Conservation (phyloP, 2,329 filamentous ascomycete species). For the Aspergillus quadrilineatus region DNA sequence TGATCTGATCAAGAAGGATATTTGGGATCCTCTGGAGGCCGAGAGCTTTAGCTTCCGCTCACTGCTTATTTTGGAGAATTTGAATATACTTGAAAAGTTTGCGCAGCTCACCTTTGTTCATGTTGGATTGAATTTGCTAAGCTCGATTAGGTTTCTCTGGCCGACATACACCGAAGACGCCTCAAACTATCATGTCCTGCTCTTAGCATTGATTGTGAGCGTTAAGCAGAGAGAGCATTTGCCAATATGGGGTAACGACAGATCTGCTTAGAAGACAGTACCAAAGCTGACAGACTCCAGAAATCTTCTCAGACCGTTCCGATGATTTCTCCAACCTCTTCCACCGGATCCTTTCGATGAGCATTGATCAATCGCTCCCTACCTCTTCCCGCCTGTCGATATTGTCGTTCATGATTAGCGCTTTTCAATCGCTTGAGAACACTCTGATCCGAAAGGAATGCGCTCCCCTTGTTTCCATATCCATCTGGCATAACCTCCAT, state of each 20-base stretch:
- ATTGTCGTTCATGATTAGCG: constrained; percentile 83
- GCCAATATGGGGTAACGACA: constrained; percentile 74
- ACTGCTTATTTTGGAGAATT: constrained; percentile 78
- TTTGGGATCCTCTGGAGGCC: constrained; percentile 86
- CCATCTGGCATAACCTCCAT: constrained; percentile 91
- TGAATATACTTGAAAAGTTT: constrained; percentile 84
- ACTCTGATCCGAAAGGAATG: constrained; percentile 91
- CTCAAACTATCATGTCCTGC: constrained; percentile 86
- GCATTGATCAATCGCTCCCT: constrained; percentile 67
- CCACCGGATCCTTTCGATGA: constrained; percentile 84
- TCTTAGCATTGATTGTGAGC: constrained; percentile 82
- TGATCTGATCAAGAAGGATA: constrained; percentile 77
- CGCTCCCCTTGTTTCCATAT: constrained; percentile 89
- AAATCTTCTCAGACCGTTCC: constrained; percentile 72
- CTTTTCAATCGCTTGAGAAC: constrained; percentile 92
- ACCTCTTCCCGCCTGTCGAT: constrained; percentile 72
- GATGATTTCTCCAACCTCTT: constrained; percentile 87
- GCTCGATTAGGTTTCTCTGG: constrained; percentile 76
- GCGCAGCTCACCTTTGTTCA: constrained; percentile 15
- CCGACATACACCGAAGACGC: constrained; percentile 84
- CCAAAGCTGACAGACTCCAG: constrained; percentile 47
- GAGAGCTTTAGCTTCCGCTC: constrained; percentile 75
- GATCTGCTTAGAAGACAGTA: not conserved
- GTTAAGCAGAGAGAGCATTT: constrained; percentile 85
- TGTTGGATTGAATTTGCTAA: constrained; percentile 18